Base-by-base conservation (phyloP, 345 rosid species). In the Firmiana major region DNA sequence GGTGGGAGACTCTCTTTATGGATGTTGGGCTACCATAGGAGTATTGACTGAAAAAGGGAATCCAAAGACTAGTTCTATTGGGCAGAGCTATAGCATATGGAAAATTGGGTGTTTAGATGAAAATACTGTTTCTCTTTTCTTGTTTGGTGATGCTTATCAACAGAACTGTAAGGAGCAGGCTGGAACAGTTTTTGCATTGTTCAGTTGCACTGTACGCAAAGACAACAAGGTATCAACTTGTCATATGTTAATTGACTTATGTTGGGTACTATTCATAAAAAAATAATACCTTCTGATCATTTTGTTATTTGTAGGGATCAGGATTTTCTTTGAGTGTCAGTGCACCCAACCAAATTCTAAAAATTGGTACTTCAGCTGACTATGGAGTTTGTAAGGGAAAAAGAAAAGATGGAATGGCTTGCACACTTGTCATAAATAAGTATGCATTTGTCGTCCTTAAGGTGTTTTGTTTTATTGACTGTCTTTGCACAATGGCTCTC, bases 1-100 rank as follows among this genome's bases (percentile, higher is more conserved):
- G 81, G 75, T 60, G 9, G 94, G 97, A 63, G 98, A 93, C 79
- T 89, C 81, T 81, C 80, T 93, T 71, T 81, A 90, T 1, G 99
- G 99, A 8, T 90, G 90, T 78, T 93, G 97, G 99, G 97, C 94
- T 8, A 96, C 98, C 31, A 85, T 90, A 72, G 97, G 92, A 73
- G 93, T 96, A 24, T 81, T 96, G 82, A 81, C 81, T n/a, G 98
- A 96, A 86, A 92, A 85, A 81, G 97, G 98, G 63, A 79, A 51
- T 73, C 89, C 91, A 16, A 90, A 73, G 87, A 92, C 90, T 58
- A 93, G 97, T 81, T 90, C 97, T 28, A 87, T 83, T 0, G 94
- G 99, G 54, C 88, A 96, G 85, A 76, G 77, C 78, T 93, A 91
- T 82, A 77, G 80, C 75, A 87, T 93, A 26, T 93, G 98, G 93